Evolutionary conservation across 2,329 filamentous ascomycete genomes (phyloP).

Genomic region (Metarhizium anisopliae): DNA sequence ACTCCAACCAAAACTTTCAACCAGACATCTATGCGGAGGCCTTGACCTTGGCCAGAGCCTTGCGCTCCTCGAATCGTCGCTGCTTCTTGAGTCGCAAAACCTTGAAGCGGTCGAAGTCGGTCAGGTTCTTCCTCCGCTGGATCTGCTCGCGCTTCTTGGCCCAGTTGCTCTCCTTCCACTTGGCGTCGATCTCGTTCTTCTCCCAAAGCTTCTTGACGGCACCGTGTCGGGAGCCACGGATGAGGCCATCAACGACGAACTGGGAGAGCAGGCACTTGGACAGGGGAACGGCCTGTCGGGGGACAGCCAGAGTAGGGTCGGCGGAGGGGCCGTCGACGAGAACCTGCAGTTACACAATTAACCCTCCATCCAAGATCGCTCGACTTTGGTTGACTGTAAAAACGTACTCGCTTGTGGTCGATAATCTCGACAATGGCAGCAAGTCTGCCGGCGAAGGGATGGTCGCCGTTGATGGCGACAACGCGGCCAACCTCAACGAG

Average conservation of each 20-base stretch:
- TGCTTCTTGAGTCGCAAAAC: constrained; percentile 99
- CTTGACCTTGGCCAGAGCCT: constrained; percentile 90
- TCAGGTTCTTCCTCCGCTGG: constrained; percentile 80
- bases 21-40: constrained; percentile 56
- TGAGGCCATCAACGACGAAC: constrained; percentile 77
- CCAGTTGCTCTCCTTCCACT: constrained; percentile 87
- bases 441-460: constrained; percentile 75
- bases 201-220: constrained; percentile 85
- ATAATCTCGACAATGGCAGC: constrained; percentile 98
- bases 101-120: constrained; percentile 99
- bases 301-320: constrained; percentile 68
- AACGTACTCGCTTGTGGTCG: constrained; percentile 99
- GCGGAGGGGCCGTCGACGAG: constrained; percentile 90
- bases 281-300: constrained; percentile 80
- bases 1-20: constrained; percentile 23
- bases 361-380: not conserved
- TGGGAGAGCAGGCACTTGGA: constrained; percentile 80
- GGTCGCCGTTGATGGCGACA: constrained; percentile 75
- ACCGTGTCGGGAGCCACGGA: constrained; percentile 74
- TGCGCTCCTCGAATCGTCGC: constrained; percentile 96
- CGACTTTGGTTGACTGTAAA: not conserved
- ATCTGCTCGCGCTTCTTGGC: constrained; percentile 86
- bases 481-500: constrained; percentile 98
- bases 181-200: constrained; percentile 81
- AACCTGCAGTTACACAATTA: constrained; percentile 47